Conservation (phyloP, 192 early-diverging fungal species). For the Coemansia sp. region DNA sequence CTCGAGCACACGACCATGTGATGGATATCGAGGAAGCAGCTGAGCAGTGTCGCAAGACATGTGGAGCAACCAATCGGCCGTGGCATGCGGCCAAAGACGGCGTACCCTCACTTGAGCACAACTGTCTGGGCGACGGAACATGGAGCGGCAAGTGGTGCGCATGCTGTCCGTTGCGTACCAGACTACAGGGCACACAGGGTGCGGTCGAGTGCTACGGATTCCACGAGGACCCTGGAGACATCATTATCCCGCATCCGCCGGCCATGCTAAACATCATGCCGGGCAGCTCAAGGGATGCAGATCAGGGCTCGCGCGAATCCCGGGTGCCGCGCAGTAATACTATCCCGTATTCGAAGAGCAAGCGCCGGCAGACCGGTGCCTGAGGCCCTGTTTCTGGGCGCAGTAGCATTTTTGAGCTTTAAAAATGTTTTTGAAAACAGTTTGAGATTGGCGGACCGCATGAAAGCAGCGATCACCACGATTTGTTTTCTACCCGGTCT, state of each 20-base stretch:
- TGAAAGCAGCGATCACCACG: background rate
- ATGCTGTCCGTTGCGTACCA: conserved; percentile 36
- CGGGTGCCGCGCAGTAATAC: background rate
- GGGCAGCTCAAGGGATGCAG: background rate
- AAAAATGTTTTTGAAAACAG: background rate
- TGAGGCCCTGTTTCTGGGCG: background rate
- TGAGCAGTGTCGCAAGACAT: conserved; percentile 20
- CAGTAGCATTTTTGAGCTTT: too few species aligned
- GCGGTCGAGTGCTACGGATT: conserved; percentile 39
- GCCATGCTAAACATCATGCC: conserved; percentile 24
- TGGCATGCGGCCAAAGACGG: conserved; percentile 26
- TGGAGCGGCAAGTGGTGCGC: conserved; percentile 52
- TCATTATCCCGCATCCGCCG: conserved; percentile 49
- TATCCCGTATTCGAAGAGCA: background rate
- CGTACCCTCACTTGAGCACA: conserved; percentile 19
- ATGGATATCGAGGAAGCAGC: conserved; percentile 44
- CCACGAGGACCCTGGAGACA: conserved; percentile 43
- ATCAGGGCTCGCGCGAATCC: background rate
- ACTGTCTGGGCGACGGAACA: conserved; percentile 12
- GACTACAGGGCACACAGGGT: conserved; percentile 4
- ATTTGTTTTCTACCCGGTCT: background rate
- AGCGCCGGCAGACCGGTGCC: background rate
- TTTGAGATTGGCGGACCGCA: conserved; percentile 12
- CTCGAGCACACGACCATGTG: too few species aligned
- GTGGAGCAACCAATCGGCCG: conserved; percentile 8